Percentiles rank a stretch among this genome's conserved stretches.
phyloP scores from a whole-genome alignment of 768 basidiomycete genomes.

The Leccinum sublutescens region DNA sequence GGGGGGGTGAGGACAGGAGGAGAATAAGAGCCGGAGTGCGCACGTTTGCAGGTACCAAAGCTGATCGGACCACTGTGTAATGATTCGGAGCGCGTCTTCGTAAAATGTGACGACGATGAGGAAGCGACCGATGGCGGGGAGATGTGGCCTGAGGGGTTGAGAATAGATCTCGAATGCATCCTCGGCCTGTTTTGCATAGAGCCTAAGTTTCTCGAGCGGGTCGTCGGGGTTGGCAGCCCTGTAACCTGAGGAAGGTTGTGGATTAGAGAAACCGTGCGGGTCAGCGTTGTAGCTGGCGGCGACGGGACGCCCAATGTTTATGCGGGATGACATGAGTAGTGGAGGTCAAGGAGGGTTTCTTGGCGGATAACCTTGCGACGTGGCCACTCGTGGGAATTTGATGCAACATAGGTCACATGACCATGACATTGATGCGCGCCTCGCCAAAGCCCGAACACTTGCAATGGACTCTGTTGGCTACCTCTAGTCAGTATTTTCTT shows the following conservation, averaged over 20 bases:
- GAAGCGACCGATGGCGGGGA: conserved; percentile 94
- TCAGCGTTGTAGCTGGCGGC: conserved; percentile 59
- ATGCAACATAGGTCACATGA: conserved; percentile 22
- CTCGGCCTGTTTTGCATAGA: conserved; percentile 74
- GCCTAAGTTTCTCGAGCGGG: conserved; percentile 75
- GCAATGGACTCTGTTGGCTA: conserved; percentile 15
- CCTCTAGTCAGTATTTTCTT: conserved; percentile 29
- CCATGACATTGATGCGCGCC: not conserved
- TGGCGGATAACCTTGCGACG: conserved; percentile 13
- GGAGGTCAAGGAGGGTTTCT: conserved; percentile 1
- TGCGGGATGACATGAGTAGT: conserved; percentile 69
- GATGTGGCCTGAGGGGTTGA: conserved; percentile 89
- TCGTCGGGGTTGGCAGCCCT: conserved; percentile 79
- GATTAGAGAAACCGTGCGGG: conserved; percentile 79
- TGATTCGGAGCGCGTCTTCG: conserved; percentile 92
- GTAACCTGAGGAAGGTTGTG: conserved; percentile 67
- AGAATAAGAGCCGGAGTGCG: conserved; percentile 30
- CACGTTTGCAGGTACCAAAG: conserved; percentile 97
- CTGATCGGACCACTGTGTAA: conserved; percentile 96
- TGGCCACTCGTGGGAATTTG: conserved; percentile 29
- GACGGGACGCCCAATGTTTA: conserved; percentile 76
- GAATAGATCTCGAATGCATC: conserved; percentile 91
- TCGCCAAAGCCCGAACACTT: not conserved
- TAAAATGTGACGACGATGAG: conserved; percentile 97
- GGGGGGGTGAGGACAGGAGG: conserved; percentile 7